Evolutionary conservation across 2,329 filamentous ascomycete species (phyloP), one percentile per base, ranked within the genome.

Genomic region (Chrysosporium queenslandicum): DNA sequence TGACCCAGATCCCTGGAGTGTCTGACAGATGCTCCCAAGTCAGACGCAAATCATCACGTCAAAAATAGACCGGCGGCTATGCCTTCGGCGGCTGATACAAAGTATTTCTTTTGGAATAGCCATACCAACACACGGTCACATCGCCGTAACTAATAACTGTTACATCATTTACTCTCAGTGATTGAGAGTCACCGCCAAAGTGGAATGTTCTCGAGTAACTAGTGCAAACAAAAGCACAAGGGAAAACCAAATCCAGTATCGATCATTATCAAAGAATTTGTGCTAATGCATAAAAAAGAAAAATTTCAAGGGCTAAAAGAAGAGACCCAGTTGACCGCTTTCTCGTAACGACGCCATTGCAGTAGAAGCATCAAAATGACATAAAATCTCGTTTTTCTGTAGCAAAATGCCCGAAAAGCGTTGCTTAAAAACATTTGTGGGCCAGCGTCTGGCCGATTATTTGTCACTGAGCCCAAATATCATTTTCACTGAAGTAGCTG

Each of bases 391-490:
- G 45, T 16, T 40, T 4, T 20, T 18, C 12, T 29, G 49, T 20
- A 45, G 39, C 32, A 37, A 32, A 40, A 32, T 32, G 27, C 42
- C 50, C 30, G 16, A 20, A 46, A 41, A 39, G 9, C 20, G 27
- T 20, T 29, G 9, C 14, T 20, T 30, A 30, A 47, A 18, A 30
- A 41, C 21, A 46, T 16, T 46, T 6, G 11, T 25, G 27, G 27
- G 7, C 40, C 27, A 12, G 2, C 41, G 21, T 36, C 42, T 34
- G 23, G 45, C 27, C 39, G 50, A 42, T 23, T 42, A 2, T 53
- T 49, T 41, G 37, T 58, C 54, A 58, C 36, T 42, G 57, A 37
- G 30, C 46, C 57, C 55, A 58, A 37, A 55, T 30, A 12, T 21
- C 32, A 48, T 41, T 34, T 32, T 57, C 53, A 40, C 47, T 52